Conservation (phyloP, 306 rosid genomes). For the Coriaria nepalensis region DNA sequence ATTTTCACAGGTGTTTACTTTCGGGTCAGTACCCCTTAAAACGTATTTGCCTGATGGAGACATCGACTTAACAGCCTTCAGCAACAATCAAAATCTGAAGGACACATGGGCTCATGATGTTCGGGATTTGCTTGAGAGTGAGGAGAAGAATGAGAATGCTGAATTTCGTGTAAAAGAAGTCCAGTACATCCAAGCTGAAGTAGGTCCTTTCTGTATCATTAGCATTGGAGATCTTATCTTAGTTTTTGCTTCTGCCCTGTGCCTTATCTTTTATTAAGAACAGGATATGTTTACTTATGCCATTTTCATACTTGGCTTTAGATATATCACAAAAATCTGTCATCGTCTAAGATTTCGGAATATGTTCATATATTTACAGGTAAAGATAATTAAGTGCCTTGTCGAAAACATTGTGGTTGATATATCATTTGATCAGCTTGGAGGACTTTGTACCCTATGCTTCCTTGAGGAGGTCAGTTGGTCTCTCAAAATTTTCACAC, state of each 20-base stretch:
- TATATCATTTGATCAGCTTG: slow-evolving; percentile 95
- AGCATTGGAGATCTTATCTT: slow-evolving; percentile 1
- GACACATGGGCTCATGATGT: slow-evolving; percentile 94
- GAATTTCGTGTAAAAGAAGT: slow-evolving; percentile 92
- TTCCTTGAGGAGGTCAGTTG: slow-evolving; percentile 87
- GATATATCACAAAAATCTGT: background rate
- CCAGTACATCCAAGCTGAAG: slow-evolving; percentile 98
- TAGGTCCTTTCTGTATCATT: slow-evolving; percentile 23
- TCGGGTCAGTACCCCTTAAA: slow-evolving; percentile 97
- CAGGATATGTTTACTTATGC: too few relatives aligned
- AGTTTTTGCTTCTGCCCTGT: background rate
- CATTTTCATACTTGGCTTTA: slow-evolving; percentile 9
- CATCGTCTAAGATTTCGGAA: background rate
- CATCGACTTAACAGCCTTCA: slow-evolving; percentile 87
- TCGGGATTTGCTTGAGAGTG: slow-evolving; percentile 77
- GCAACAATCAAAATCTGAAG: slow-evolving; percentile 67
- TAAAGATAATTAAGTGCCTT: slow-evolving; percentile 89
- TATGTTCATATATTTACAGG: slow-evolving; percentile 33
- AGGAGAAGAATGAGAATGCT: slow-evolving; percentile 88
- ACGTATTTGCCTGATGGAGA: slow-evolving; percentile 99
- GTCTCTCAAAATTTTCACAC: slow-evolving; percentile 8
- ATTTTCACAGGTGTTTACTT: slow-evolving; percentile 66
- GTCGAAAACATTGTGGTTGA: slow-evolving; percentile 98
- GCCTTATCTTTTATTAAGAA: too few relatives aligned
- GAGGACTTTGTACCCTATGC: slow-evolving; percentile 97